phyloP scores from a whole-genome alignment of 148 eudicot species.

The Rhododendron vialii region DNA sequence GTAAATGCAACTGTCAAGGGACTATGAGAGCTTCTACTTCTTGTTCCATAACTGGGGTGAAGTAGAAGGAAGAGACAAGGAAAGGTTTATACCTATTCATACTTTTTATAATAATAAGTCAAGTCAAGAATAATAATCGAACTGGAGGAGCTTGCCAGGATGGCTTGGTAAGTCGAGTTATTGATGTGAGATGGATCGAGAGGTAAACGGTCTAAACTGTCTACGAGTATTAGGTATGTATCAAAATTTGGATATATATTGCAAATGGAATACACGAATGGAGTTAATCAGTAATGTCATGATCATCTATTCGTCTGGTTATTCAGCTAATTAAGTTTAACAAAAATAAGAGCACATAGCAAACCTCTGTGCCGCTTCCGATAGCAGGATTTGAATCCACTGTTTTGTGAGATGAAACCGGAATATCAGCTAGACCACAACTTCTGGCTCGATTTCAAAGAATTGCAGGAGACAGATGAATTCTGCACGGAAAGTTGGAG shows the following conservation, averaged over 20 bases:
- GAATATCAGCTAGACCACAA: constrained; percentile 79
- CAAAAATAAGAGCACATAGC: constrained; percentile 7
- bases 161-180: no score
- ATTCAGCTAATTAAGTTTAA: no score
- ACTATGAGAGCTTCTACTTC: no score
- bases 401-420: constrained; percentile 36
- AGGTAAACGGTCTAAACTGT: background rate
- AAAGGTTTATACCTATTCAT: background rate
- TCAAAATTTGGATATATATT: background rate
- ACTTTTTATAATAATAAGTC: no score
- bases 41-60: no score
- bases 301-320: no score
- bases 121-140: no score
- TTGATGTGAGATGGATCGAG: no score
- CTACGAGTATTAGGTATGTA: background rate
- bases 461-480: constrained; percentile 91
- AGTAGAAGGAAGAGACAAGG: background rate
- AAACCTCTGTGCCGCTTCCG: constrained; percentile 54
- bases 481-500: constrained; percentile 69
- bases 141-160: no score
- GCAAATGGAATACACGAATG: background rate
- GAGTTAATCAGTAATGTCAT: background rate
- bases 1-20: background rate
- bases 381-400: constrained; percentile 21
- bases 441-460: constrained; percentile 83